Percentiles rank a stretch among this genome's conserved stretches.
Evolutionary conservation across 2,329 filamentous ascomycete genomes (phyloP).

Genomic region (Plectosphaerella plurivora): DNA sequence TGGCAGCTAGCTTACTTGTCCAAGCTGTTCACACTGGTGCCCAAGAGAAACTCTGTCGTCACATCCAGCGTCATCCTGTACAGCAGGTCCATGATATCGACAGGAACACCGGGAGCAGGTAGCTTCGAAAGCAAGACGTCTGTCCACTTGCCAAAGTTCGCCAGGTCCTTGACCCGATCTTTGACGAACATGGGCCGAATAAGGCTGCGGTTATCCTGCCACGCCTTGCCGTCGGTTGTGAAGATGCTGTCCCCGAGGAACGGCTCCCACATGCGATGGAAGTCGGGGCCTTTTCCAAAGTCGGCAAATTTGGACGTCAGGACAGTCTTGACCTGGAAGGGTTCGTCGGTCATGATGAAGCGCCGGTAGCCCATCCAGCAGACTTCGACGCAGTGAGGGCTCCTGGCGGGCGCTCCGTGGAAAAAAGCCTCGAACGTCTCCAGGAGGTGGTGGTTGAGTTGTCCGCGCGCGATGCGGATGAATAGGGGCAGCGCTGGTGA

Average conservation of each 20-base stretch:
- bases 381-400: constrained; percentile 31
- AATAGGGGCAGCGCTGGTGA: constrained; percentile 9
- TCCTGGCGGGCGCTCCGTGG: constrained; percentile 19
- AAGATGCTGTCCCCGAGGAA: constrained; percentile 55
- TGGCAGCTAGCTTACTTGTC: constrained; percentile 23
- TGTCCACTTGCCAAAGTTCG: constrained; percentile 57
- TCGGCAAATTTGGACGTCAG: constrained; percentile 52
- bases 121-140: constrained; percentile 53
- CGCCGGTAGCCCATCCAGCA: constrained; percentile 23
- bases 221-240: constrained; percentile 44
- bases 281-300: constrained; percentile 41
- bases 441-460: constrained; percentile 20
- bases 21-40: constrained; percentile 47
- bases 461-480: constrained; percentile 6
- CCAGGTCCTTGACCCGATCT: constrained; percentile 42
- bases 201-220: constrained; percentile 48
- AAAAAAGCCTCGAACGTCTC: constrained; percentile 25
- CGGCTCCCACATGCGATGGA: constrained; percentile 36
- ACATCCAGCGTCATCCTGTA: constrained; percentile 64
- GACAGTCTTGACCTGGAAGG: constrained; percentile 39
- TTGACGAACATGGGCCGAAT: constrained; percentile 50
- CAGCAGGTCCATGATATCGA: constrained; percentile 60
- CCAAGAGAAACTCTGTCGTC: constrained; percentile 65
- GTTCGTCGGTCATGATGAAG: constrained; percentile 45
- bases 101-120: constrained; percentile 44